Evolutionary conservation across 805 yeast genomes (phyloP).

Genomic region (Teunomyces gatunensis): DNA sequence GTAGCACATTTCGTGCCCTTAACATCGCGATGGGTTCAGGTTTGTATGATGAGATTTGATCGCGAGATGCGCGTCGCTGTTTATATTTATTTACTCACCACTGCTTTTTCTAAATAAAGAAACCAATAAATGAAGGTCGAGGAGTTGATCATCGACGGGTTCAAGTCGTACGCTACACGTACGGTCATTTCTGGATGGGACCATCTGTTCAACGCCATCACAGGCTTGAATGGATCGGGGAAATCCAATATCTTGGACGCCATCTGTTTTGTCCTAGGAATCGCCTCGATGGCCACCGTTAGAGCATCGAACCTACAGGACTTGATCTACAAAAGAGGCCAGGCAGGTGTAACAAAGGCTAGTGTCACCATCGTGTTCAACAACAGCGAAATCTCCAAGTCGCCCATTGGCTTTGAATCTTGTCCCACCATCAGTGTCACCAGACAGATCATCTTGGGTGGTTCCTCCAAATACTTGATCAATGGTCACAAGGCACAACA

Average conservation of each 20-base stretch:
- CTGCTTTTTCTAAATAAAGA: background rate
- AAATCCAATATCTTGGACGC: conserved; percentile 96
- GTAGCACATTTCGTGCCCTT: background rate
- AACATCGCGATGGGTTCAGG: background rate
- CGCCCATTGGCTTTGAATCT: conserved; percentile 87
- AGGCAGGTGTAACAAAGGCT: conserved; percentile 97
- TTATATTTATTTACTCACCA: background rate
- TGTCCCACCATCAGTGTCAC: conserved; percentile 82
- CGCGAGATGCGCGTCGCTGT: background rate
- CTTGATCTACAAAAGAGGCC: conserved; percentile 93
- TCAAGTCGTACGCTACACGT: conserved; percentile 95
- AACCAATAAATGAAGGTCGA: conserved; percentile 72
- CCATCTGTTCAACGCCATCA: conserved; percentile 92
- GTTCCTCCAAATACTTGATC: conserved; percentile 85
- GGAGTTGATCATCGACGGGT: conserved; percentile 94
- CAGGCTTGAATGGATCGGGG: conserved; percentile 97
- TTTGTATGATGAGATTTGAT: too few relatives aligned
- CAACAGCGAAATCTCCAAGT: conserved; percentile 67
- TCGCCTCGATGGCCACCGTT: conserved; percentile 90
- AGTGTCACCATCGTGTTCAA: conserved; percentile 95
- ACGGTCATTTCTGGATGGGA: conserved; percentile 97
- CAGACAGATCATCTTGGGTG: conserved; percentile 87
- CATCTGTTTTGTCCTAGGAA: conserved; percentile 96
- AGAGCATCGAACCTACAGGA: conserved; percentile 93
- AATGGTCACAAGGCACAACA: conserved; percentile 97